Base-by-base conservation (phyloP, 2,329 filamentous ascomycete genomes). In the Monilinia polystroma region DNA sequence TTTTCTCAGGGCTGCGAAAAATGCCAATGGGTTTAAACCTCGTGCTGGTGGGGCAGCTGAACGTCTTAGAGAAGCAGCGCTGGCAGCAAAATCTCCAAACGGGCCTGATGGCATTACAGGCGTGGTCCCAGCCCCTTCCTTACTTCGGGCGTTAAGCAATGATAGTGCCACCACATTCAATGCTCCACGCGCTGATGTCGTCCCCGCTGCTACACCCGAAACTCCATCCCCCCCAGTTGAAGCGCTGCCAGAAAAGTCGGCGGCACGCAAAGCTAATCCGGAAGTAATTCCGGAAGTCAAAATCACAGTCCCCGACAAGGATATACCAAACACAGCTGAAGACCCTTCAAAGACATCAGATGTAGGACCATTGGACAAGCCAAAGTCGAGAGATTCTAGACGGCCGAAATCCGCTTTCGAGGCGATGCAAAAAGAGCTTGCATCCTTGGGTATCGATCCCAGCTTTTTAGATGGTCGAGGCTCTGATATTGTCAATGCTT, bases 61-160 rank as follows among this genome's bases (percentile, higher is more conserved):
- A 69, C 89, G 90, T 63, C 80, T 96, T 10, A 70, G 73, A 66
- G 82, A 84, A 69, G 80, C 83, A 56, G 58, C 58, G n/a, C 20
- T 66, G 47, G 84, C 87, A 66, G 81, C 80, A 70, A 86, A 84
- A 66, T 77, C 78, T n/a, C 79, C 79, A 3, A 85, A 90, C 32
- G 92, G 90, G 6, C 90, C 92, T 8, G 93, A 97, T 79, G 94
- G 93, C 2, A 96, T 97, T 70, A 96, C 90, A 16, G 86, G 89
- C 51, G 93, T 97, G 49, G 90, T 97, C 29, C 91, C 91, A 32
- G 91, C 93, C 4, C 93, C 93, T 2, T 84, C 80, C 53, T 79
- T 82, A 20, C 72, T 80, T 54, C 78, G 79, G 66, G 77, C 77
- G 14, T 71, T 76, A 57, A 79, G 76, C 64, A 78, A 74, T 55